Conservation (phyloP, 371 early-diverging fungal genomes). For the Nematocida ironsii region DNA sequence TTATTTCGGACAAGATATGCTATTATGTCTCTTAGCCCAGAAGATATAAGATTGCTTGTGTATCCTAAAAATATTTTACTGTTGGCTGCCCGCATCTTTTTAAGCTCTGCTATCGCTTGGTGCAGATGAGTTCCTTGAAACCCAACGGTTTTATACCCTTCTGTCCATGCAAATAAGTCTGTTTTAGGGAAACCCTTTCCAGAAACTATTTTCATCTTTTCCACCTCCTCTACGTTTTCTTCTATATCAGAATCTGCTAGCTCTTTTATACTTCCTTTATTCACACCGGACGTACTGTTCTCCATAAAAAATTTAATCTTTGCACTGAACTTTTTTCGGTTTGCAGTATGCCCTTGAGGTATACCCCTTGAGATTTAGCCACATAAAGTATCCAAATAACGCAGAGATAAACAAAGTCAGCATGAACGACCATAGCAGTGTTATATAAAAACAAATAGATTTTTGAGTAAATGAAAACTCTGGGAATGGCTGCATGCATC, state of each 20-base stretch:
- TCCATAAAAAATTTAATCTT: slow-evolving; percentile 11
- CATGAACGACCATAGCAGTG: neutral
- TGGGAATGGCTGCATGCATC: slow-evolving; percentile 5
- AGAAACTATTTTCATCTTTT: slow-evolving; percentile 39
- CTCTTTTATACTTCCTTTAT: neutral
- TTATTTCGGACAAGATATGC: slow-evolving; percentile 79
- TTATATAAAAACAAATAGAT: neutral
- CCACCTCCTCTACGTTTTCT: slow-evolving; percentile 4
- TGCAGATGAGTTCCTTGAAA: slow-evolving; percentile 68
- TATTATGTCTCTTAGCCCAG: slow-evolving; percentile 89
- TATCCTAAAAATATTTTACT: slow-evolving; percentile 69
- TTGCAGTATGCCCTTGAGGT: slow-evolving; percentile 49
- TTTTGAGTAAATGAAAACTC: neutral
- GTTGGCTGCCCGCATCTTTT: slow-evolving; percentile 63
- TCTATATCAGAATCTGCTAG: slow-evolving; percentile 49
- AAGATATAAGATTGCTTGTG: slow-evolving; percentile 92
- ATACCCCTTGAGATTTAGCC: slow-evolving; percentile 8
- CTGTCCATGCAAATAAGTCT: slow-evolving; percentile 42
- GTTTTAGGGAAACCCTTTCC: slow-evolving; percentile 22
- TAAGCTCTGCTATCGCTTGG: slow-evolving; percentile 68
- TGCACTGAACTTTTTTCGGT: neutral
- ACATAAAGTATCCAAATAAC: slow-evolving; percentile 51
- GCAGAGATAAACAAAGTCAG: neutral
- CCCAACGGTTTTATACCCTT: slow-evolving; percentile 64
- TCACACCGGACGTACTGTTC: neutral